Base-by-base conservation (phyloP, 768 basidiomycete genomes). In the Leccinum imitatum region DNA sequence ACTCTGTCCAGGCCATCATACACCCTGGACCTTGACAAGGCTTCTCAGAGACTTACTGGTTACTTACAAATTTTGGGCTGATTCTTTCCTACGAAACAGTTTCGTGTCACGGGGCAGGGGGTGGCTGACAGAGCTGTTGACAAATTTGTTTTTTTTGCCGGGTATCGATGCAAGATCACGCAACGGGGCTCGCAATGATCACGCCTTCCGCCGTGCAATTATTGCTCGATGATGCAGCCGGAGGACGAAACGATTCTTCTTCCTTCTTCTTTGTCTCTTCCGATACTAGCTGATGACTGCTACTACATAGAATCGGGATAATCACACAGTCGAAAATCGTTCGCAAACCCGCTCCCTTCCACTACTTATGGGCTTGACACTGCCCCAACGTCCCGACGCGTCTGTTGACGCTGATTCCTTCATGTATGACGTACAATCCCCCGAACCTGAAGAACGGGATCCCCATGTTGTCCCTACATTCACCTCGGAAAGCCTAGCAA, bases 401-500 rank as follows among this genome's bases (percentile, higher is more conserved):
- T 47, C 25, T 31, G 50, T 56, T 30, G 62, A 57, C 17, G 11
- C 54, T 11, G 51, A 37, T 19, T 9, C 51, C 4, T 6, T 21
- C 2, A n/a, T 54, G 30, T 50, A 55, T 11, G 50, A 56, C n/a
- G 21, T 37, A 21, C 62, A 48, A 7, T n/a, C 31, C n/a, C 33
- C 33, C 0, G 39, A 54, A 15, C 50, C 47, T 41, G 60, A 53
- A 35, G 52, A 70, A 30, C 73, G 76, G 21, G 78, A 87, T 63
- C 87, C 85, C 17, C 89, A 89, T 65, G 65, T 74, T 19, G 61
- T 84, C 4, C 88, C 89, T 6, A 71, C 70, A 3, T 88, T 89
- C 66, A 75, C 77, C 60, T 65, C 72, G 6, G 64, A 68, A 35
- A 75, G 71, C 54, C 62, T 77, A 31, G 69, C 71, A 47, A 71